phyloP scores from a whole-genome alignment of 2,329 filamentous ascomycete genomes.

The Pezizomycotina sp. region DNA sequence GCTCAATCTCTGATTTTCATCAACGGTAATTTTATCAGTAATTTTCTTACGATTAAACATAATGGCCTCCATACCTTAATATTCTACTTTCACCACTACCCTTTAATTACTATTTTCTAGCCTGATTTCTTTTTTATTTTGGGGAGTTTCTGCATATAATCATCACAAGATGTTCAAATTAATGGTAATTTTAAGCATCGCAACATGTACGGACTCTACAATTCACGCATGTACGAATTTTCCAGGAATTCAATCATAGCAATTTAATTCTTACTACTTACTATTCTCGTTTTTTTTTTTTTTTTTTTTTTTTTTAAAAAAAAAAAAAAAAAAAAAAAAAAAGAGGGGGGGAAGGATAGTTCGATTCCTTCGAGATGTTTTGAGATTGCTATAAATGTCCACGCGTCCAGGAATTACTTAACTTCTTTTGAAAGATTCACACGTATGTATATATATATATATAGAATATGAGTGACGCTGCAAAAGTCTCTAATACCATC shows the following conservation, averaged over 20 bases:
- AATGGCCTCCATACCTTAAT: conserved; percentile 2
- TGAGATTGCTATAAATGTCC: too few relatives aligned
- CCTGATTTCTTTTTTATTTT: conserved; percentile 5
- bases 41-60: conserved; percentile 1
- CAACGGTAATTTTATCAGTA: conserved; percentile 6
- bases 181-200: conserved; percentile 18
- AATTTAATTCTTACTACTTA: conserved; percentile 8
- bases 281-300: conserved; percentile 3
- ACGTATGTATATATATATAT: too few relatives aligned
- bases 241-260: conserved; percentile 19
- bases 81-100: conserved; percentile 11
- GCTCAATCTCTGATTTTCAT: not conserved
- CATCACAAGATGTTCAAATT: conserved; percentile 1
- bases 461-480: too few relatives aligned
- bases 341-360: not conserved
- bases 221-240: conserved; percentile 19
- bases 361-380: too few relatives aligned
- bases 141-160: conserved; percentile 13
- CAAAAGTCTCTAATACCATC: too few relatives aligned
- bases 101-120: conserved; percentile 5
- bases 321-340: not conserved
- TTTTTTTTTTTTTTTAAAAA: conserved; percentile 13
- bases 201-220: conserved; percentile 9
- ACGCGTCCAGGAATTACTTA: too few relatives aligned
- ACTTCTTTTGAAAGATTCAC: too few relatives aligned